phyloP scores from a whole-genome alignment of 148 eudicot species.

The Persicaria maculosa region DNA sequence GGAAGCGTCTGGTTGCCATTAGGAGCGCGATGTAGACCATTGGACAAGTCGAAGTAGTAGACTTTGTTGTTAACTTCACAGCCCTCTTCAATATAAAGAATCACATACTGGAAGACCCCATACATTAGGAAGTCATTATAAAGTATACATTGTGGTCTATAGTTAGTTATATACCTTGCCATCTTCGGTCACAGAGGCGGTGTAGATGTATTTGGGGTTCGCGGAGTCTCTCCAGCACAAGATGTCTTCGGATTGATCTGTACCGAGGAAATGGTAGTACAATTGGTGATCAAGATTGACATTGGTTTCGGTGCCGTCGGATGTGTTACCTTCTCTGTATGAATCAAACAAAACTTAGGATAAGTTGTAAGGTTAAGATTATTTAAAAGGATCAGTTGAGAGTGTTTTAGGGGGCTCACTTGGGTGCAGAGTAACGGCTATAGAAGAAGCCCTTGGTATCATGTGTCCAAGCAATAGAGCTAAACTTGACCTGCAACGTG shows the following conservation, averaged over 20 bases:
- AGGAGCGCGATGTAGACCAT: constrained; percentile 38
- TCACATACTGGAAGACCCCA: constrained; percentile 53
- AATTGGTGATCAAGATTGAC: constrained; percentile 62
- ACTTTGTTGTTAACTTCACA: constrained; percentile 77
- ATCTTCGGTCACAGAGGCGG: constrained; percentile 64
- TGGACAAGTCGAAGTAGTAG: constrained; percentile 55
- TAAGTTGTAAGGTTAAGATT: not conserved
- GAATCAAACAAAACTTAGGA: not conserved
- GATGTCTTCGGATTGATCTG: constrained; percentile 79
- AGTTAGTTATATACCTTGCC: constrained; percentile 48
- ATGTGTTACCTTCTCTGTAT: constrained; percentile 44
- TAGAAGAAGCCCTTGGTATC: constrained; percentile 88
- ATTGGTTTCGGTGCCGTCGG: constrained; percentile 75
- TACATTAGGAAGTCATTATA: not conserved
- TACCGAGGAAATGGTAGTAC: constrained; percentile 80
- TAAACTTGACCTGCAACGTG: constrained; percentile 69
- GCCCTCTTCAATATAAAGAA: constrained; percentile 43
- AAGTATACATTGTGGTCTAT: not conserved
- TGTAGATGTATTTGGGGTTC: constrained; percentile 48
- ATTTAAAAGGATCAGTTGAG: not conserved
- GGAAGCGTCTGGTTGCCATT: constrained; percentile 42
- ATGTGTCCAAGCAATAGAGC: constrained; percentile 73
- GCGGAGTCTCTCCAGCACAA: constrained; percentile 76
- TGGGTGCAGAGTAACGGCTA: constrained; percentile 73
- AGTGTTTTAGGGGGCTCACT: constrained; percentile 32